Evolutionary conservation across 176 grass and related monocot genomes (phyloP).

Genomic region (Panicum miliaceum): DNA sequence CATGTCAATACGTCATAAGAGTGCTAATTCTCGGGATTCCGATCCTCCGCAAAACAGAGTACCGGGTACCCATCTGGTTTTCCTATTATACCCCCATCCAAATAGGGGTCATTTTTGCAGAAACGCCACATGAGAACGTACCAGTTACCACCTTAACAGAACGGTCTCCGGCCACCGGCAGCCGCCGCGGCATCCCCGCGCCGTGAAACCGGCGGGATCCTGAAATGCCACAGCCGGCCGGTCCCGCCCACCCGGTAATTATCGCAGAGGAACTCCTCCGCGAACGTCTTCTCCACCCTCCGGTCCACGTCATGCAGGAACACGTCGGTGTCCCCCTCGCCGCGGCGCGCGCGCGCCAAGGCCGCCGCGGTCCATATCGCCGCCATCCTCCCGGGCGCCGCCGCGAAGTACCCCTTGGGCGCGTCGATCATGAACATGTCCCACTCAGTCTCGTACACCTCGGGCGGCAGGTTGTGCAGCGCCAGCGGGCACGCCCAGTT

Average conservation of each 20-base stretch:
- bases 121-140: too few relatives aligned
- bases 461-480: conserved; percentile 59
- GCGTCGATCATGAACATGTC: conserved; percentile 85
- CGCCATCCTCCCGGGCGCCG: conserved; percentile 82
- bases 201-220: conserved; percentile 49
- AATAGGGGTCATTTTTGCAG: not conserved
- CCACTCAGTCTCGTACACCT: conserved; percentile 76
- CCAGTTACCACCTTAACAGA: conserved; percentile 1
- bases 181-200: not conserved
- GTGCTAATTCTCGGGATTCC: not conserved
- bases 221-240: conserved; percentile 73
- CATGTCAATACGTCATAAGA: not conserved
- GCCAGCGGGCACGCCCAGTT: conserved; percentile 62
- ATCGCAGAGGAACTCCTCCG: conserved; percentile 73
- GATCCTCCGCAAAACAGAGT: too few relatives aligned
- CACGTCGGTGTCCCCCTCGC: conserved; percentile 66
- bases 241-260: conserved; percentile 47
- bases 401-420: conserved; percentile 66
- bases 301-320: conserved; percentile 85
- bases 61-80: not conserved
- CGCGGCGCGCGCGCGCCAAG: conserved; percentile 53
- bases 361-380: conserved; percentile 69
- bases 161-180: conserved; percentile 3
- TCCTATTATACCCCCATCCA: not conserved
- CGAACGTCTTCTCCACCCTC: conserved; percentile 65